Evolutionary conservation across 176 grass and related monocot genomes (phyloP).

Genomic region (Aegilops sharonensis): DNA sequence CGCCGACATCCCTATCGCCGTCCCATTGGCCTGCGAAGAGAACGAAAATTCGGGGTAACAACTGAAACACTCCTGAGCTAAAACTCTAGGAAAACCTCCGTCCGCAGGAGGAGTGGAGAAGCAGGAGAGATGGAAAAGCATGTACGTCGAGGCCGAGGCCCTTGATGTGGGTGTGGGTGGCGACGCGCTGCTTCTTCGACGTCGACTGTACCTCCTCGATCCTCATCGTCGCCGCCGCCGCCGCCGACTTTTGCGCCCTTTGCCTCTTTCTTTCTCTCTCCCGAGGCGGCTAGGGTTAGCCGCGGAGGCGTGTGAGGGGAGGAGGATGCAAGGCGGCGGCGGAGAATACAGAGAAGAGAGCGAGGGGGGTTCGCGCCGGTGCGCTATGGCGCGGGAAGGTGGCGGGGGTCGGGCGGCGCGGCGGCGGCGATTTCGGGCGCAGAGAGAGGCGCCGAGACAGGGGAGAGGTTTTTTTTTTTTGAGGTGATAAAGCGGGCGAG

Average conservation of each 20-base stretch:
- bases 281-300: not conserved
- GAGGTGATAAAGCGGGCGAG: too few relatives aligned
- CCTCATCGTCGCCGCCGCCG: slow-evolving; percentile 51
- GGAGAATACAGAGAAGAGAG: not conserved
- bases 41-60: not conserved
- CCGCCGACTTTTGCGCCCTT: not conserved
- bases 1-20: slow-evolving; percentile 59
- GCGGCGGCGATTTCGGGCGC: not conserved
- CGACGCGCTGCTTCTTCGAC: slow-evolving; percentile 87
- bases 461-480: not conserved
- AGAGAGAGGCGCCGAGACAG: not conserved
- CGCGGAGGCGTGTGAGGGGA: not conserved
- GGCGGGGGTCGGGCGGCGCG: not conserved
- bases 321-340: not conserved
- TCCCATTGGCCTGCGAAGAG: slow-evolving; percentile 50
- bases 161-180: slow-evolving; percentile 93
- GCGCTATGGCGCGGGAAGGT: not conserved
- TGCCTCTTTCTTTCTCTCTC: not conserved
- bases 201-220: slow-evolving; percentile 95
- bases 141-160: slow-evolving; percentile 93
- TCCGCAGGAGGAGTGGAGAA: too few relatives aligned
- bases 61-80: too few relatives aligned
- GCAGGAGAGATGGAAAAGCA: not conserved
- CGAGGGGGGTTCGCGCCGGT: not conserved
- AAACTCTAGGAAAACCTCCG: too few relatives aligned